A percentile compares a stretch with the other conserved stretches of the same genome.
These are phyloP conservation scores for Colletotrichum lini DNA, from an alignment of 2,329 filamentous ascomycete genomes.

Conservation along the genomic window DNA sequence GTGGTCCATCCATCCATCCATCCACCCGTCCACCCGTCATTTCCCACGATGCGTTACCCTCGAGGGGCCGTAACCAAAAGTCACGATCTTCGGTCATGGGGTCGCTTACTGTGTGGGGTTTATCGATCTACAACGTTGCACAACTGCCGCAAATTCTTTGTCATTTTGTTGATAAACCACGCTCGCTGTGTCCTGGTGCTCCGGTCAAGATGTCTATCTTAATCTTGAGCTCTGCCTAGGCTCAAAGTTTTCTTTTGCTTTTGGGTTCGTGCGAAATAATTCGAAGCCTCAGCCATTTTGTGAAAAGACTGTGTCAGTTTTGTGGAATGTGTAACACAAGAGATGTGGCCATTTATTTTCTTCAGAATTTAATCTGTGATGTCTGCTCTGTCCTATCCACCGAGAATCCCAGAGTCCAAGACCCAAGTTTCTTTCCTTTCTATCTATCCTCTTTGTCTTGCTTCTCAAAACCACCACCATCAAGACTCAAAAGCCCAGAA, in stretches of 20 bases:
- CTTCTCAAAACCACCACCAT: slow-evolving; percentile 20
- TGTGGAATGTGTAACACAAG: background rate
- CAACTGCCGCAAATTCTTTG: no score
- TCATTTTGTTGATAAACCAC: background rate
- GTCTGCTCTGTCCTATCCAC: slow-evolving; percentile 28
- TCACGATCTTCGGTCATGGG: background rate
- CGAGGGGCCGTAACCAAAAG: background rate
- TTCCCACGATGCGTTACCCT: background rate
- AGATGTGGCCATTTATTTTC: background rate
- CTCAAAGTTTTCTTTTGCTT: no score
- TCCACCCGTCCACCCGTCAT: background rate
- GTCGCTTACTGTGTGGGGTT: background rate
- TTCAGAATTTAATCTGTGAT: slow-evolving; percentile 31
- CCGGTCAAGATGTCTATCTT: background rate
- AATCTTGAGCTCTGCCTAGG: no score
- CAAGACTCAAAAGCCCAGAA: slow-evolving; percentile 24
- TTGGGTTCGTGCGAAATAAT: no score
- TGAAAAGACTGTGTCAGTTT: no score
- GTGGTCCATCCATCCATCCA: slow-evolving; percentile 2
- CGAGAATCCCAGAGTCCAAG: slow-evolving; percentile 38
- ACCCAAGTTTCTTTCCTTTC: slow-evolving; percentile 4
- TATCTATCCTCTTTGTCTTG: slow-evolving; percentile 33
- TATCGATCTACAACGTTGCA: background rate
- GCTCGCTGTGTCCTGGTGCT: background rate
- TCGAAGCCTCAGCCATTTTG: background rate